Base-by-base conservation (phyloP, 352 stramenopile genomes). In the Phytopythium oedochilum region DNA sequence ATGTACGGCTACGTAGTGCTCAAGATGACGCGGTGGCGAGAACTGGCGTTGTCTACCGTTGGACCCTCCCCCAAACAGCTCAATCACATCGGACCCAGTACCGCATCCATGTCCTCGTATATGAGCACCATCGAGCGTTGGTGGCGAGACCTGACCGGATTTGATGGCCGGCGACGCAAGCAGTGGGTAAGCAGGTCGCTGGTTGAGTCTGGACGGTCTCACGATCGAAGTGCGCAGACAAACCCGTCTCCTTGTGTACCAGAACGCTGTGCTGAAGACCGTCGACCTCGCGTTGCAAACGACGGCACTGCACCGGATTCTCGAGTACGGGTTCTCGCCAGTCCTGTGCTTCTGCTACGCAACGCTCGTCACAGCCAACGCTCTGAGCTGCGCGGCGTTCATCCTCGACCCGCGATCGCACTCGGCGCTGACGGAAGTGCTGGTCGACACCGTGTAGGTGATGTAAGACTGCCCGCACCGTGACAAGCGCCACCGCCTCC, bases 361-460 rank as follows among this genome's bases (percentile, higher is more conserved):
- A 8, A 15, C n/a, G 2, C 28, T 57, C 3, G 17, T 57, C 6
- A 11, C 52, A 2, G 20, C 43, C 11, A 59, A 59, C 28, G 32
- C 53, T 3, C n/a, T 46, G 8, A 50, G 43, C 17, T 59, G 44
- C 15, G 42, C 53, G 5, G 31, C 29, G n/a, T 50, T 50, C 31
- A 53, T 59, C 42, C 40, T 59, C 28, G 46, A 29, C n/a, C 53
- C 53, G 31, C n/a, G n/a, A 0, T 31, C 44, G 15, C 42, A 52
- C 20, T 39, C 42, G 8, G 53, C 53, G 15, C 44, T 59, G 10
- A n/a, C 42, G 0, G 53, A 59, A 44, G 53, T 59, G 22, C 23
- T 59, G 20, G 40, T 51, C n/a, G 53, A 59, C 29, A 52, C 42
- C 7, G 18, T 50, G 53, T 46, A 52, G 6, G 53, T 43, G 2